Evolutionary conservation across 768 basidiomycete genomes (phyloP).

Genomic region (Coprinopsis sp.): DNA sequence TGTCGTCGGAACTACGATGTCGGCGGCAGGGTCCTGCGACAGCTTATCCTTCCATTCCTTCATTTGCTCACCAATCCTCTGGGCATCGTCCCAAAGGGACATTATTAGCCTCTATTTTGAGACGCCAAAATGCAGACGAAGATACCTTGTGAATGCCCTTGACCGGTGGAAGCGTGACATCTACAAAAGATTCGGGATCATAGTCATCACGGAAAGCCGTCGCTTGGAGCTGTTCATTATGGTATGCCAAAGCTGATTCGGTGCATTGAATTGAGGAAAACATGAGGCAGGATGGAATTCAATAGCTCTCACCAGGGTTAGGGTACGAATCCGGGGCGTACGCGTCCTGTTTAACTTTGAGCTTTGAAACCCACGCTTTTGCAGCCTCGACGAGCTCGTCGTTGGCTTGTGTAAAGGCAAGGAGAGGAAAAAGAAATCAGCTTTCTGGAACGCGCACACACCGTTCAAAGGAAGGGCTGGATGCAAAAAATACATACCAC

Average conservation of each 20-base stretch:
- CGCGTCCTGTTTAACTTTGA: slow-evolving; percentile 69
- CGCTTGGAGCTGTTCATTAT: slow-evolving; percentile 88
- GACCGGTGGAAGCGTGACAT: slow-evolving; percentile 74
- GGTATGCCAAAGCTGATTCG: slow-evolving; percentile 71
- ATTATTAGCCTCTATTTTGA: slow-evolving; percentile 38
- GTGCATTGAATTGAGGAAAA: slow-evolving; percentile 6
- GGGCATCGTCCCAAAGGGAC: slow-evolving; percentile 8
- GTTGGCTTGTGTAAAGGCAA: too few relatives aligned
- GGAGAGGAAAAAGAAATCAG: too few relatives aligned
- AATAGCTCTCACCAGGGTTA: slow-evolving; percentile 68
- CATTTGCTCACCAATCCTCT: slow-evolving; percentile 40
- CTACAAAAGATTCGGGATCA: slow-evolving; percentile 71
- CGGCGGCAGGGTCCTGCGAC: slow-evolving; percentile 58
- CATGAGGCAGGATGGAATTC: slow-evolving; percentile 9
- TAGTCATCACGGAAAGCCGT: slow-evolving; percentile 90
- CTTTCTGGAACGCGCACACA: too few relatives aligned
- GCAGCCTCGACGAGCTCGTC: slow-evolving; percentile 66
- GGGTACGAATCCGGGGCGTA: slow-evolving; percentile 90
- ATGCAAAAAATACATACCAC: slow-evolving; percentile 58
- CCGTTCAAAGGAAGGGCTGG: too few relatives aligned
- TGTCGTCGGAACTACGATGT: slow-evolving; percentile 33
- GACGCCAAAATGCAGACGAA: slow-evolving; percentile 4
- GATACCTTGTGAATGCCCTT: slow-evolving; percentile 83
- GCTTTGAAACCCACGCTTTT: slow-evolving; percentile 68
- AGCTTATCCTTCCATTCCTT: slow-evolving; percentile 67